Conservation (phyloP, 768 basidiomycete species). For the Lentinula boryana region DNA sequence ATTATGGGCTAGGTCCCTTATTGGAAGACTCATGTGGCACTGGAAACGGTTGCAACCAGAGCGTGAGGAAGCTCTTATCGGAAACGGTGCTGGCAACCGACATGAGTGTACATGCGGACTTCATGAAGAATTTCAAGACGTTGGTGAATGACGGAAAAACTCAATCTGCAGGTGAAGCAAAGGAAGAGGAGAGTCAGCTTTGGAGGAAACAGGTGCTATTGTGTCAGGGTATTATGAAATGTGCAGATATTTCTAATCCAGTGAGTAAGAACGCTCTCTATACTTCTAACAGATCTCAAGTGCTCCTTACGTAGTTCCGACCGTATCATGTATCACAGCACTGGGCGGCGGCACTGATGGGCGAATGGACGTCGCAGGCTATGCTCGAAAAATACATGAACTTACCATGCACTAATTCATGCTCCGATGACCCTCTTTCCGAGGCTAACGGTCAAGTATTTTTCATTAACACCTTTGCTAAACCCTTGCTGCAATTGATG, state of each 20-base stretch:
- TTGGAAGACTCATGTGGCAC: conserved; percentile 39
- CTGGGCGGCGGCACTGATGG: conserved; percentile 85
- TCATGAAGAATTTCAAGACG: conserved; percentile 63
- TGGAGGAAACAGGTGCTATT: conserved; percentile 57
- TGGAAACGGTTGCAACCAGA: conserved; percentile 6
- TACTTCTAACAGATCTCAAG: not conserved
- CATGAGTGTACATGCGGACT: conserved; percentile 85
- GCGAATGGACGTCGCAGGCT: conserved; percentile 91
- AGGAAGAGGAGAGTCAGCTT: conserved; percentile 22
- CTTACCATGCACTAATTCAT: conserved; percentile 56
- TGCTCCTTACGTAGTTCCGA: conserved; percentile 54
- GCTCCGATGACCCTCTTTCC: conserved; percentile 34
- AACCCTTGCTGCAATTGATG: conserved; percentile 77
- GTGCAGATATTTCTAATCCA: conserved; percentile 98
- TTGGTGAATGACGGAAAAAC: conserved; percentile 29
- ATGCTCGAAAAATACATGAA: conserved; percentile 75
- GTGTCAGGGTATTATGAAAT: conserved; percentile 92
- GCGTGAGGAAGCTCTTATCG: conserved; percentile 70
- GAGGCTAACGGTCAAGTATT: conserved; percentile 80
- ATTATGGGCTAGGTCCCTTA: conserved; percentile 67
- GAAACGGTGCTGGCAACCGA: conserved; percentile 89
- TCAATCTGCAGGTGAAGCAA: not conserved
- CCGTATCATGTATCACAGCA: conserved; percentile 88
- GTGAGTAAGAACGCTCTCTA: conserved; percentile 42
- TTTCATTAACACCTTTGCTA: conserved; percentile 79